A percentile compares a stretch with the other conserved stretches of the same genome.
Evolutionary conservation across 371 early-diverging fungal species (phyloP).

Genomic region (Pancytospora epiphaga): DNA sequence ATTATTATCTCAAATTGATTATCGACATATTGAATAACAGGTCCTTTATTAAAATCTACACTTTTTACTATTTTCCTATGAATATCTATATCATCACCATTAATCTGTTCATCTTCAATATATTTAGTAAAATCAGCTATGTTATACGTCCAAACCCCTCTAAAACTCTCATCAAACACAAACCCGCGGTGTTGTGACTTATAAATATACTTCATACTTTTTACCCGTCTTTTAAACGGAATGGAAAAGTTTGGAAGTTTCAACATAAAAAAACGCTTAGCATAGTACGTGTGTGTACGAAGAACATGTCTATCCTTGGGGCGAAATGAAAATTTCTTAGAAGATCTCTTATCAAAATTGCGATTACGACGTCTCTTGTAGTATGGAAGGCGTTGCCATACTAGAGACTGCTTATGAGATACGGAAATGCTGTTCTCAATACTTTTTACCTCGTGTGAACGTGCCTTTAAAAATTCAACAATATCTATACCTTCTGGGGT

Average conservation of each 20-base stretch:
- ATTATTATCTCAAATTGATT: slow-evolving; percentile 17
- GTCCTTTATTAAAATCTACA: background rate
- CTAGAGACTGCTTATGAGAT: slow-evolving; percentile 39
- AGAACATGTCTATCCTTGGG: slow-evolving; percentile 33
- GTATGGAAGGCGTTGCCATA: slow-evolving; percentile 51
- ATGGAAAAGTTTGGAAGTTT: slow-evolving; percentile 18
- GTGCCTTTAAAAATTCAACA: slow-evolving; percentile 42
- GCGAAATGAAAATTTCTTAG: slow-evolving; percentile 5
- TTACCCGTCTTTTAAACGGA: slow-evolving; percentile 35
- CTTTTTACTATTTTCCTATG: too few species aligned
- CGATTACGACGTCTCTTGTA: slow-evolving; percentile 50
- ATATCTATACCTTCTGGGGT: slow-evolving; percentile 33
- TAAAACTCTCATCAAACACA: slow-evolving; percentile 52
- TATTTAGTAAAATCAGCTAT: background rate
- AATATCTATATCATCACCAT: too few species aligned
- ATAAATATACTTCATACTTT: slow-evolving; percentile 50
- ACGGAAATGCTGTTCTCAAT: slow-evolving; percentile 40
- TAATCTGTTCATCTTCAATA: too few species aligned
- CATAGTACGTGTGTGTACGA: slow-evolving; percentile 50
- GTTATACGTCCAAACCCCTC: slow-evolving; percentile 10
- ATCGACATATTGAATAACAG: background rate
- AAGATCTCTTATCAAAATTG: slow-evolving; percentile 22
- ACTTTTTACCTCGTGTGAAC: slow-evolving; percentile 43
- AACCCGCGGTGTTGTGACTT: slow-evolving; percentile 47
- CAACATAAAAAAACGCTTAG: slow-evolving; percentile 56